These are phyloP conservation scores for Castanea crenata DNA, from an alignment of 306 rosid genomes.

Conservation along the genomic window DNA sequence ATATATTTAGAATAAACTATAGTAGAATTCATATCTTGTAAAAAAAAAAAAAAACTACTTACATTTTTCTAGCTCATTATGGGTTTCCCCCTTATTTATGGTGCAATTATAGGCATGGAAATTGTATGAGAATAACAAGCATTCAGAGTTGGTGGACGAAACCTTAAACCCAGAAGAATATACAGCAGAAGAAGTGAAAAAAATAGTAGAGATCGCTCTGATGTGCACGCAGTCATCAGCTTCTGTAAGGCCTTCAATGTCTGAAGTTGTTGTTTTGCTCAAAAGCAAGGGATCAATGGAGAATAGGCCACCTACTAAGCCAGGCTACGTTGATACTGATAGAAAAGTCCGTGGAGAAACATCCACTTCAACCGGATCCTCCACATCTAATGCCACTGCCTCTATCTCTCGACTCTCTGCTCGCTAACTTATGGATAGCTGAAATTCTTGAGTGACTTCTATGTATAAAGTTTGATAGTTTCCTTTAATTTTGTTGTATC, in stretches of 20 bases:
- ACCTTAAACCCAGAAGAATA: slow-evolving; percentile 42
- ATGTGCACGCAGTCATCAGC: slow-evolving; percentile 63
- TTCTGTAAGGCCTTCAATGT: slow-evolving; percentile 60
- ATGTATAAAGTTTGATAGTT: not conserved
- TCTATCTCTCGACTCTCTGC: slow-evolving; percentile 44
- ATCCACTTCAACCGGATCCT: slow-evolving; percentile 50
- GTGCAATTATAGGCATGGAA: slow-evolving; percentile 51
- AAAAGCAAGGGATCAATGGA: slow-evolving; percentile 36
- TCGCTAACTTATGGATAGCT: slow-evolving; percentile 11
- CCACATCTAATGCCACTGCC: slow-evolving; percentile 56
- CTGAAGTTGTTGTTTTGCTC: slow-evolving; percentile 53
- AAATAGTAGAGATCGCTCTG: slow-evolving; percentile 45
- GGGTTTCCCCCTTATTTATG: not conserved
- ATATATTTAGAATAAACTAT: rapidly evolving
- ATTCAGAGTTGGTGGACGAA: slow-evolving; percentile 45
- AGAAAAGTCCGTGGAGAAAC: slow-evolving; percentile 23
- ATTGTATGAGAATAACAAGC: slow-evolving; percentile 38
- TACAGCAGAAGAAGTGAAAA: slow-evolving; percentile 52
- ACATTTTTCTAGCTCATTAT: not conserved
- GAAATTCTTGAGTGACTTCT: not conserved
- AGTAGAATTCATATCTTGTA: too few relatives aligned
- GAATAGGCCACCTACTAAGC: slow-evolving; percentile 43
- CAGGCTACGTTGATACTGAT: slow-evolving; percentile 53
- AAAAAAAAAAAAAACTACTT: not conserved
- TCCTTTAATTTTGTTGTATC: not conserved